phyloP scores from a whole-genome alignment of 345 rosid species.

The Erysimum cheiranthoides region DNA sequence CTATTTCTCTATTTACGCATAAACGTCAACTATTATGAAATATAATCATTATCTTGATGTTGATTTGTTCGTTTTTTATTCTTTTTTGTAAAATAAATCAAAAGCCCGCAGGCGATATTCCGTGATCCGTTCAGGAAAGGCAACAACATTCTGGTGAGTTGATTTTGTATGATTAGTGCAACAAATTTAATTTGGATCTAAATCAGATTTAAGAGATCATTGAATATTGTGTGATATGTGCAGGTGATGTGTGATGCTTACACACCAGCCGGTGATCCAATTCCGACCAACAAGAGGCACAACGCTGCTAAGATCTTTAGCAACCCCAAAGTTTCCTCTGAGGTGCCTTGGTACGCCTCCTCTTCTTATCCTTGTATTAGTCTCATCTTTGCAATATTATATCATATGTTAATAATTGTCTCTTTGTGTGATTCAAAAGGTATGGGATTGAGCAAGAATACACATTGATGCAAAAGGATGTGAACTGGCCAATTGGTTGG shows the following conservation, averaged over 20 bases:
- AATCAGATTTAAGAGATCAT: not conserved
- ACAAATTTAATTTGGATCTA: not conserved
- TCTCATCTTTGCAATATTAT: not conserved
- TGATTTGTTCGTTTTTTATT: not conserved
- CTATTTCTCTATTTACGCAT: not conserved
- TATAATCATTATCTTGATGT: not conserved
- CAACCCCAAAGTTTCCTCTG: slow-evolving; percentile 63
- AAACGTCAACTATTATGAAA: not conserved
- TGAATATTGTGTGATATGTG: not conserved
- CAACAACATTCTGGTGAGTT: slow-evolving; percentile 76
- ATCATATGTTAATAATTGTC: not conserved
- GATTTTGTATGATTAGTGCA: not conserved
- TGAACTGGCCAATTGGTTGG: slow-evolving; percentile 93
- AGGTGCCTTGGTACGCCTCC: slow-evolving; percentile 67
- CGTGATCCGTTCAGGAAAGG: slow-evolving; percentile 89
- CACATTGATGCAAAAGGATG: slow-evolving; percentile 78
- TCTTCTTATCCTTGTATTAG: not conserved
- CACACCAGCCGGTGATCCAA: slow-evolving; percentile 86
- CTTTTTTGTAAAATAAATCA: not conserved
- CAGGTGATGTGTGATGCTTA: slow-evolving; percentile 95
- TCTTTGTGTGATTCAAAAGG: slow-evolving; percentile 47
- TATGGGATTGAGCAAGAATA: slow-evolving; percentile 93
- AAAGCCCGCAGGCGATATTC: slow-evolving; percentile 92
- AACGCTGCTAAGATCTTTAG: slow-evolving; percentile 84
- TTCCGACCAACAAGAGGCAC: slow-evolving; percentile 82